Conservation (phyloP, 2,329 filamentous ascomycete genomes). For the Diplocarpon rosae region DNA sequence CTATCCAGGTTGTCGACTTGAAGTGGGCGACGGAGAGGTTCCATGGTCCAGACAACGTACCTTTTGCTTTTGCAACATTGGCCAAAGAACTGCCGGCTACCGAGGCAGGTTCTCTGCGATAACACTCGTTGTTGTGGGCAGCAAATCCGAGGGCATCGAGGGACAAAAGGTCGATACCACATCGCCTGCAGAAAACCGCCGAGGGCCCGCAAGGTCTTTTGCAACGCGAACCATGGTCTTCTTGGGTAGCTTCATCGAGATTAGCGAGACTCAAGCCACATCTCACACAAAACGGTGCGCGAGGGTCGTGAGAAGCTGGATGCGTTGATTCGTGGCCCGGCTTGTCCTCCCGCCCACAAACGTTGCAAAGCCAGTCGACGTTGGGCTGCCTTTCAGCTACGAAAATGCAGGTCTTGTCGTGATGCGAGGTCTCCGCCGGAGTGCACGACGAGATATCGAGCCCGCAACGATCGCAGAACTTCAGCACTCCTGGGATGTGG, state of each 20-base stretch:
- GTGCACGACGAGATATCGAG: conserved; percentile 4
- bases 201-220: neutral
- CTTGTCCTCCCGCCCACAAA: conserved; percentile 10
- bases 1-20: too few relatives aligned
- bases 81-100: neutral
- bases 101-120: neutral
- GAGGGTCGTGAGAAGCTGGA: neutral
- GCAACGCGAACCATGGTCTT: neutral
- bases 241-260: neutral
- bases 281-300: conserved; percentile 5
- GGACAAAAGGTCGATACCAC: conserved; percentile 2
- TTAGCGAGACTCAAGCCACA: conserved; percentile 9
- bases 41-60: neutral
- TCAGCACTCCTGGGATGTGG: conserved; percentile 16
- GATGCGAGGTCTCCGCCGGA: conserved; percentile 6
- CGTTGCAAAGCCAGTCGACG: conserved; percentile 5
- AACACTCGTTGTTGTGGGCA: conserved; percentile 4
- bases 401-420: conserved; percentile 5
- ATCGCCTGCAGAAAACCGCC: conserved; percentile 5
- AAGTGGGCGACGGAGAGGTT: too few relatives aligned
- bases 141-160: neutral
- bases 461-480: conserved; percentile 20
- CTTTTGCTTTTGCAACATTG: neutral
- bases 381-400: neutral
- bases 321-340: neutral